Evolutionary conservation across 768 basidiomycete genomes (phyloP), one percentile per base, ranked within the genome.

Genomic region (Kwoniella sp.): DNA sequence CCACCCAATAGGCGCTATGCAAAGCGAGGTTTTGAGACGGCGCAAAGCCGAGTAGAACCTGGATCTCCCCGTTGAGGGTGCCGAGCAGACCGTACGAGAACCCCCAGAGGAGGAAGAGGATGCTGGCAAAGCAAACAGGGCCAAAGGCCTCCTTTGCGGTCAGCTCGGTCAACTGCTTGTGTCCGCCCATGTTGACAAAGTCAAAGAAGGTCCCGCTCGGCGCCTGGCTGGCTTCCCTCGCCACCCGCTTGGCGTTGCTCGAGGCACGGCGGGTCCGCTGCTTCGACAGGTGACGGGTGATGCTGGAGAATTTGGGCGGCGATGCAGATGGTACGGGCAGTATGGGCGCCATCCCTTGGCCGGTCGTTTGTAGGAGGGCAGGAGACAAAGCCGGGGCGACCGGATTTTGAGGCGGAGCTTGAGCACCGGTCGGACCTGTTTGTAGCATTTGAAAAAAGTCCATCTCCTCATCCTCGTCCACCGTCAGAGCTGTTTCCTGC

Each of bases 11-110:
- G 5, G 69, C 59, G 40, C 59, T 67, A 36, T 65, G 63, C 15
- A 69, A 52, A 9, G 60, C 65, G 29, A 73, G 47, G 20, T 44
- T 50, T 44, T 62, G 53, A 6, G 48, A 36, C 4, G 59, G 50
- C 12, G 53, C n/a, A 47, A 65, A 71, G 14, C 51, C 47, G 2
- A 71, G 54, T 17, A 69, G 40, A 6, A 29, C 28, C 32, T 63
- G 63, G 44, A 70, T 70, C 34, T 64, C 45, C 11, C 55, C 56
- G 45, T 61, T 73, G 34, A 73, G 56, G 1, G 62, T 69, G 0
- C 71, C 71, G 9, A 73, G 57, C 3, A 73, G 59, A n/a, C 71
- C 71, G 39, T 70, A 70, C 2, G 65, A 64, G 53, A 70, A 69
- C 8, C 71, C 71, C 71, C 71, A 73, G 12, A 69, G 34, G 60